Percentiles rank a stretch among this genome's conserved stretches.
Evolutionary conservation across 1,284 basidiomycete species (phyloP).

Genomic region (Rhizoctonia solani): DNA sequence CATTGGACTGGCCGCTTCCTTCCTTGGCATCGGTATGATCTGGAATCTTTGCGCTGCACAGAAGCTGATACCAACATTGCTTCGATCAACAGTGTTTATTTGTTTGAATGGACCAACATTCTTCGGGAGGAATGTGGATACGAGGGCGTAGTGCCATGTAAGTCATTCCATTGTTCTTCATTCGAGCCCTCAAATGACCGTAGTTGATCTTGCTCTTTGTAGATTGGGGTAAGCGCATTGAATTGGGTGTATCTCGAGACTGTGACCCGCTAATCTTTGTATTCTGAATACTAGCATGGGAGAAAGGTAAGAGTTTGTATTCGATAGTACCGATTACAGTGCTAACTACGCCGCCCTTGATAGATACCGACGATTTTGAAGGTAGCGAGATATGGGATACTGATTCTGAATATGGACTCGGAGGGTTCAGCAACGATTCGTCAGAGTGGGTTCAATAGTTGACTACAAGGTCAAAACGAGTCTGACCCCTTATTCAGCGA

Average conservation of each 20-base stretch:
- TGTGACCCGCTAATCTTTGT: not conserved
- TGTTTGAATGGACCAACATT: slow-evolving; percentile 12
- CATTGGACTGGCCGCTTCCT: slow-evolving; percentile 1
- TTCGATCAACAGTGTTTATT: slow-evolving; percentile 20
- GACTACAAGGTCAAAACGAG: not conserved
- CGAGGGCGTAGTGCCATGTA: not conserved
- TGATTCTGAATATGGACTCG: not conserved
- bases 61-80: no score
- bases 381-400: not conserved
- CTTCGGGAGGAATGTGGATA: slow-evolving; percentile 8
- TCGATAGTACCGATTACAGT: not conserved
- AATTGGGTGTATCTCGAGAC: not conserved
- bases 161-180: not conserved
- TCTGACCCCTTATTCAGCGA: not conserved
- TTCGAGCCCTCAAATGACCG: no score
- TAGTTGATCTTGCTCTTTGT: no score
- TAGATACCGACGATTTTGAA: not conserved
- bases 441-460: not conserved
- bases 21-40: slow-evolving; percentile 8
- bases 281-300: not conserved
- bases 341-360: not conserved
- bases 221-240: not conserved
- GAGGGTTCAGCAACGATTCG: not conserved
- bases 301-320: not conserved
- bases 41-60: no score